phyloP scores from a whole-genome alignment of 768 basidiomycete genomes.

The Pholiota microspora region DNA sequence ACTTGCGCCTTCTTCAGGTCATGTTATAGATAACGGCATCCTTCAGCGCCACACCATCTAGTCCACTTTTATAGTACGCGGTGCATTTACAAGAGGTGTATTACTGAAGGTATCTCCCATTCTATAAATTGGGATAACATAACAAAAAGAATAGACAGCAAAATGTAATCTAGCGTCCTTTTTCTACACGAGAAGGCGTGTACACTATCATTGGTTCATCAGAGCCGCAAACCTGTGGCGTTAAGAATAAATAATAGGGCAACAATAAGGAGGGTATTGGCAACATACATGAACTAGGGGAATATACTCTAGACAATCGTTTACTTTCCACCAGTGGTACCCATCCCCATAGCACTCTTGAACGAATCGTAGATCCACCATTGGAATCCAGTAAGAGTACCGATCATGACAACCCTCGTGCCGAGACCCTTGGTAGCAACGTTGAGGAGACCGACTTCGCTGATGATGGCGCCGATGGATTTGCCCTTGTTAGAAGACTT shows the following conservation, averaged over 20 bases:
- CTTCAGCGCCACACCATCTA: background rate
- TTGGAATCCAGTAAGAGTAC: slow-evolving; percentile 72
- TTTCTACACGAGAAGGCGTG: no score
- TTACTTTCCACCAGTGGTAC: slow-evolving; percentile 88
- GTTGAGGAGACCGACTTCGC: slow-evolving; percentile 61
- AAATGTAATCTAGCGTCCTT: slow-evolving; percentile 24
- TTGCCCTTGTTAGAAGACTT: slow-evolving; percentile 87
- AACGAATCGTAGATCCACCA: slow-evolving; percentile 94
- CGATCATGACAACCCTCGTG: slow-evolving; percentile 85
- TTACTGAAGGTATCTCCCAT: slow-evolving; percentile 4
- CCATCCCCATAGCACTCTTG: slow-evolving; percentile 81
- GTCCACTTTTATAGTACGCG: background rate
- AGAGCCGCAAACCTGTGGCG: background rate
- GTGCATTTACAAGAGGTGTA: background rate
- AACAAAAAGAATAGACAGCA: slow-evolving; percentile 14
- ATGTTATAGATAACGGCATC: background rate
- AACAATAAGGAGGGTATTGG: background rate
- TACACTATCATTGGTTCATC: slow-evolving; percentile 12
- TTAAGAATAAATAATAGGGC: background rate
- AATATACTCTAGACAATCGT: slow-evolving; percentile 11
- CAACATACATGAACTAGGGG: slow-evolving; percentile 10
- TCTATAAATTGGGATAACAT: slow-evolving; percentile 17
- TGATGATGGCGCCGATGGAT: slow-evolving; percentile 63
- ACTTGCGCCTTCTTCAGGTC: background rate
- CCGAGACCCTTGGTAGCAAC: slow-evolving; percentile 86